Evolutionary conservation across 2,329 filamentous ascomycete species (phyloP).

Genomic region (Didymella sp.): DNA sequence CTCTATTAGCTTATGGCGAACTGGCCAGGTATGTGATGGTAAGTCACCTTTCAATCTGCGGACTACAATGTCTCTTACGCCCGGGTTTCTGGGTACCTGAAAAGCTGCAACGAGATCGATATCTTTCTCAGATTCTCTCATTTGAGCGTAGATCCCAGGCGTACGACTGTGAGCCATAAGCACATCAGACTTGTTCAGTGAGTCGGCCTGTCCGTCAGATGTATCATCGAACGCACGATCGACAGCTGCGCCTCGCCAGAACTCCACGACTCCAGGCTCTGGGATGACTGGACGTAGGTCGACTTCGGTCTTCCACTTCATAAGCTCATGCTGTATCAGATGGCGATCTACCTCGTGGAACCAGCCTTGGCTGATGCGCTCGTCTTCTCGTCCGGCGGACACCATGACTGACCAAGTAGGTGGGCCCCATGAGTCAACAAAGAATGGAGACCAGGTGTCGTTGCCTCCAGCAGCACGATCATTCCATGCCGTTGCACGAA

Average conservation of each 20-base stretch:
- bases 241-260: background rate
- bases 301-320: background rate
- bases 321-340: background rate
- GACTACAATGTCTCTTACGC: background rate
- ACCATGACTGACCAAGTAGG: background rate
- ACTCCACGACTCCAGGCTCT: background rate
- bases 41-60: background rate
- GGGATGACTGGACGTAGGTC: background rate
- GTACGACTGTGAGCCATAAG: background rate
- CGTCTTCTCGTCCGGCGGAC: background rate
- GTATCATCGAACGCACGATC: background rate
- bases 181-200: background rate
- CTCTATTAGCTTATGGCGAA: background rate
- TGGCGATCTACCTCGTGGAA: background rate
- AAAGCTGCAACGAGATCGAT: constrained; percentile 5
- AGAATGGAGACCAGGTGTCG: background rate
- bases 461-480: background rate
- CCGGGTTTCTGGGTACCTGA: background rate
- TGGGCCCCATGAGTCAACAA: background rate
- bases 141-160: background rate
- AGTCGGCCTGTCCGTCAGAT: background rate
- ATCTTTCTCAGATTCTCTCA: background rate
- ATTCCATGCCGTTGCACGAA: background rate
- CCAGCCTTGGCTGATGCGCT: constrained; percentile 1
- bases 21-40: background rate